phyloP scores from a whole-genome alignment of 1,139 yeast species.

The Protomyces inundatus region DNA sequence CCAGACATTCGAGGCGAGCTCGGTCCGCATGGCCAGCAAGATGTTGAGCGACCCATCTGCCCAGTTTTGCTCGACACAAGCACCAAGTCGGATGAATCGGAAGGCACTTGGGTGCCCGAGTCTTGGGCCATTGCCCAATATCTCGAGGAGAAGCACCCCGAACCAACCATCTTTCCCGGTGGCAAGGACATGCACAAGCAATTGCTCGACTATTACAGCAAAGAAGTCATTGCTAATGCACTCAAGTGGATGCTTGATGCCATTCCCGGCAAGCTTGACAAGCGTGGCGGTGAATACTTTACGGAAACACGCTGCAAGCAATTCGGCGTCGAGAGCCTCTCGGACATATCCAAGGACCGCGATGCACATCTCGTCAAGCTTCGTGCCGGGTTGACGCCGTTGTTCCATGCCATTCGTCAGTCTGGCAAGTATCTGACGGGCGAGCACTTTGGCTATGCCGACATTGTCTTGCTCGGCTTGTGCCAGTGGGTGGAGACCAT shows the following conservation, averaged over 20 bases:
- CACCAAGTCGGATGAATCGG: neutral
- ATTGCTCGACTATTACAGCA: neutral
- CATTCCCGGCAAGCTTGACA: neutral
- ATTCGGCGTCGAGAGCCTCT: neutral
- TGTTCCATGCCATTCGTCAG: constrained; percentile 2
- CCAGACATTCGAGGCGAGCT: neutral
- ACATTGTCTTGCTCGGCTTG: neutral
- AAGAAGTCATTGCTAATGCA: neutral
- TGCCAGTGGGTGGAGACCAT: constrained; percentile 1
- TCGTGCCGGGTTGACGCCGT: neutral
- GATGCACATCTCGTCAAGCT: neutral
- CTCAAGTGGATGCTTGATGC: neutral
- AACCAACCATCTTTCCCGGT: constrained; percentile 7
- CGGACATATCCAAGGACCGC: neutral
- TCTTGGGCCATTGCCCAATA: neutral
- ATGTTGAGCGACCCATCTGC: neutral
- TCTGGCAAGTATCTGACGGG: constrained; percentile 5
- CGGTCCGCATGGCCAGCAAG: neutral
- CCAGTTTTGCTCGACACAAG: neutral
- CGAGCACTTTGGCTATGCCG: constrained; percentile 2
- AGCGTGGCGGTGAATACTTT: constrained; percentile 3
- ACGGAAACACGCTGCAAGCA: neutral
- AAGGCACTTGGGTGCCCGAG: constrained; percentile 1
- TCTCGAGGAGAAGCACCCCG: neutral
- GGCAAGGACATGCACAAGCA: constrained; percentile 3